Base-by-base conservation (phyloP, 108 stramenopile genomes). In the Nitzschia inconspicua region DNA sequence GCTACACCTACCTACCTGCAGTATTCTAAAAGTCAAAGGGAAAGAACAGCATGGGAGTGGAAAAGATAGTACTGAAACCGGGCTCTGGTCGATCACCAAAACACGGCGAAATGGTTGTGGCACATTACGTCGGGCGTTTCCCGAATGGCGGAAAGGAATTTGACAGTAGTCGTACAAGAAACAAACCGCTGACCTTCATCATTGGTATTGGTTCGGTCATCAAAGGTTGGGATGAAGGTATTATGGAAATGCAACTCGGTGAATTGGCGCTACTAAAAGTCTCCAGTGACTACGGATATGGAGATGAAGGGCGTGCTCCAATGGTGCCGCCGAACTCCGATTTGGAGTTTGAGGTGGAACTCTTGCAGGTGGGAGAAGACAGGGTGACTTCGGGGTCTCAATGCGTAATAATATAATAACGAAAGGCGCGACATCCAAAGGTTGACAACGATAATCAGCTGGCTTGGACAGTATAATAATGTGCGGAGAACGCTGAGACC, bases 291-390 rank as follows among this genome's bases (percentile, higher is more conserved):
- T 89, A 73, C 56, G 97, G 87, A 23, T 97, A 97, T 57, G 97
- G 97, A 32, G 63, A 62, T 23, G 59, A 72, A 18, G 93, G 93
- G 19, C 90, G 89, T 0, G 83, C 86, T 1, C 88, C 88, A 10
- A 84, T 92, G 3, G 95, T 97, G 47, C 97, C 97, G 13, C 91
- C 91, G 46, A 87, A 93, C 59, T 85, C 87, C 14, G 85, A 88
- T 72, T 72, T 93, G 57, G 72, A 69, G 16, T 93, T 93, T 65
- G 85, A 89, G 51, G 87, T 87, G 0, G 80, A 91, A 43, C 56
- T 91, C 30, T 71, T 91, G 65, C 81, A 47, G 8, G 85, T 90
- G 44, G 63, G 85, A 37, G 84, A 82, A 44, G 80, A 82, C 7
- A 49, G 41, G 29, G 58, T n/a, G n/a, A n/a, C n/a, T n/a, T n/a